Percentiles rank a stretch among this genome's conserved stretches.
Conservation (phyloP, 345 rosid species). For the Luvunga scandens region DNA sequence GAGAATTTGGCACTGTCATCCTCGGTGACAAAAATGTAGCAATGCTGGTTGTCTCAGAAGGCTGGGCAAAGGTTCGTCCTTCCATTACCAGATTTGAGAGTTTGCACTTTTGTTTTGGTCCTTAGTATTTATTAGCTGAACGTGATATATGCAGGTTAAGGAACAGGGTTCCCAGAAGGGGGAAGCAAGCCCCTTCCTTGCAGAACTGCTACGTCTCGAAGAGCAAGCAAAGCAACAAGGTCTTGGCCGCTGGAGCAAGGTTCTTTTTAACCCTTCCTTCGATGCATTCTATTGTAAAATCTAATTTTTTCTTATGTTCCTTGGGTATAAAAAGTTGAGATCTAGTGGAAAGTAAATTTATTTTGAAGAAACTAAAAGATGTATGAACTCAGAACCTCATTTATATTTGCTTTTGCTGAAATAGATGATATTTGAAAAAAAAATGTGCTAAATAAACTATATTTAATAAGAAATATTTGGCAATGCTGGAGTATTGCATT, state of each 20-base stretch:
- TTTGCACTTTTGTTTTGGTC: not conserved
- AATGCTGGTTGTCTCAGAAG: conserved; percentile 60
- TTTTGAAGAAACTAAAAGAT: not conserved
- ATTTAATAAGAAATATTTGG: not conserved
- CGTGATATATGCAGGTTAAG: conserved; percentile 57
- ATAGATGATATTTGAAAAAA: not conserved
- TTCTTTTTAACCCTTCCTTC: conserved; percentile 16
- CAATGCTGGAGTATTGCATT: not conserved
- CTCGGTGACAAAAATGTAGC: conserved; percentile 85
- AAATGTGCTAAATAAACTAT: not conserved
- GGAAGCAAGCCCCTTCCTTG: conserved; percentile 80
- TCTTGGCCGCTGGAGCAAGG: conserved; percentile 90
- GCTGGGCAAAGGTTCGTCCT: conserved; percentile 85
- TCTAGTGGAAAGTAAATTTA: not conserved
- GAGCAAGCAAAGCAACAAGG: conserved; percentile 83
- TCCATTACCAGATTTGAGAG: conserved; percentile 8
- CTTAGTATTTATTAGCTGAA: conserved; percentile 8
- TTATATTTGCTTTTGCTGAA: not conserved
- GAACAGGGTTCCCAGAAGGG: conserved; percentile 83
- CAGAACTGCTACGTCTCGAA: conserved; percentile 59
- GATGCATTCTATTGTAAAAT: not conserved
- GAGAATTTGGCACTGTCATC: conserved; percentile 92
- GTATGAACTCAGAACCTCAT: not conserved
- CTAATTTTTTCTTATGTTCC: not conserved
- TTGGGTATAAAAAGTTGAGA: not conserved